phyloP scores from a whole-genome alignment of 225 moss, liverwort and hornwort species.

The Pseudoscleropodium purum region DNA sequence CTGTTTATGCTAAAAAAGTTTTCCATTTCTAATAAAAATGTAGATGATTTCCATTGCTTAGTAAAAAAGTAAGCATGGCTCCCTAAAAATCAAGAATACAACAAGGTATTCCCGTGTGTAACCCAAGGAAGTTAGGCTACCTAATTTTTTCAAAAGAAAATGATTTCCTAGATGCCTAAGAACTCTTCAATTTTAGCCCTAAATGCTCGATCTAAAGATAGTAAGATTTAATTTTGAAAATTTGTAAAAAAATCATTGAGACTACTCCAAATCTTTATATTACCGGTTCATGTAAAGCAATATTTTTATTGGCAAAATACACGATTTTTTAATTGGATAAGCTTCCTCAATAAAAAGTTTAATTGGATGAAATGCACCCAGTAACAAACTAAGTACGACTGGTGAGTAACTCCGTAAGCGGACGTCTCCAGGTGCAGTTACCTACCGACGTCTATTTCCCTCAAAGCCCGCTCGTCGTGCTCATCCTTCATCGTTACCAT shows the following conservation, averaged over 20 bases:
- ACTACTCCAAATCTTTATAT: not conserved
- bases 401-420: not conserved
- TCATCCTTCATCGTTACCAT: not conserved
- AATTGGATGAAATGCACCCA: not conserved
- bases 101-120: not conserved
- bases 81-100: not conserved
- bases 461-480: not conserved
- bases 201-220: rapidly evolving
- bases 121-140: not conserved
- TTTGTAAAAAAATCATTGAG: not conserved
- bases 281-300: not conserved
- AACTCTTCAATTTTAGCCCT: not conserved
- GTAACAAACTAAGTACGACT: not conserved
- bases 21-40: too few relatives aligned
- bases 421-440: not conserved
- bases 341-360: not conserved
- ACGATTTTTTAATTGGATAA: not conserved
- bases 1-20: too few relatives aligned
- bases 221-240: not conserved
- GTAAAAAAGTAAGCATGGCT: too few relatives aligned
- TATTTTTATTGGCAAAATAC: too few relatives aligned
- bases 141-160: not conserved
- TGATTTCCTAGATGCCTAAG: not conserved
- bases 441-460: not conserved
- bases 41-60: too few relatives aligned